A percentile compares a stretch with the other conserved stretches of the same genome.
Conservation (phyloP, 441 rosid genomes). For the Metrosideros polymorpha region DNA sequence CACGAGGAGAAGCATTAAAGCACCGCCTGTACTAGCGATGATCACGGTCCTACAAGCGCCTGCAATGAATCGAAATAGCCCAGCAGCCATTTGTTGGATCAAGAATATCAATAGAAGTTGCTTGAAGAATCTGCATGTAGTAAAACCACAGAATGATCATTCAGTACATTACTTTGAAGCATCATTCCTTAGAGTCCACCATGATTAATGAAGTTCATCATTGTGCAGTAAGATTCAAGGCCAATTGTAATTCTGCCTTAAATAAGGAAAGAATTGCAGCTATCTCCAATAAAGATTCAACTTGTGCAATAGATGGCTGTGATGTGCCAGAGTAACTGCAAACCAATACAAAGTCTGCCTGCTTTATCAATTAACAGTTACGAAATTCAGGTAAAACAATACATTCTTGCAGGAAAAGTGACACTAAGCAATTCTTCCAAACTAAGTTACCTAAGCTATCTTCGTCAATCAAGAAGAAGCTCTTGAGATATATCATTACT, state of each 20-base stretch:
- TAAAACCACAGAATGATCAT: neutral
- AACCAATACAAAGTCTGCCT: neutral
- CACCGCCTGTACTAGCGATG: constrained; percentile 69
- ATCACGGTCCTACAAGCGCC: constrained; percentile 72
- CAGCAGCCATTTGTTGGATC: constrained; percentile 86
- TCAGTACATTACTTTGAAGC: neutral
- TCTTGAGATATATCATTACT: neutral
- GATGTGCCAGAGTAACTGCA: neutral
- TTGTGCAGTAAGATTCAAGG: neutral
- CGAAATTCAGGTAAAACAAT: neutral
- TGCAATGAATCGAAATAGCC: constrained; percentile 53
- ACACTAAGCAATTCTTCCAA: neutral
- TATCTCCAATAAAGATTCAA: neutral
- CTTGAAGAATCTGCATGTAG: constrained; percentile 60
- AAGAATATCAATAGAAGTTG: constrained; percentile 44
- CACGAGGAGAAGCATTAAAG: constrained; percentile 39
- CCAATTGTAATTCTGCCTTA: neutral
- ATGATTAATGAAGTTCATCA: neutral
- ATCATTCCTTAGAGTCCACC: neutral
- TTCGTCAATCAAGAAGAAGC: neutral
- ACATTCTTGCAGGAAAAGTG: neutral
- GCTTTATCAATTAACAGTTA: neutral
- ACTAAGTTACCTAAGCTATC: neutral
- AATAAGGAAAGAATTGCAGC: neutral
- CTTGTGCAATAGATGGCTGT: neutral